A percentile compares a stretch with the other conserved stretches of the same genome.
phyloP scores from a whole-genome alignment of 2,329 filamentous ascomycete species.

The Paecilomyces variotii region DNA sequence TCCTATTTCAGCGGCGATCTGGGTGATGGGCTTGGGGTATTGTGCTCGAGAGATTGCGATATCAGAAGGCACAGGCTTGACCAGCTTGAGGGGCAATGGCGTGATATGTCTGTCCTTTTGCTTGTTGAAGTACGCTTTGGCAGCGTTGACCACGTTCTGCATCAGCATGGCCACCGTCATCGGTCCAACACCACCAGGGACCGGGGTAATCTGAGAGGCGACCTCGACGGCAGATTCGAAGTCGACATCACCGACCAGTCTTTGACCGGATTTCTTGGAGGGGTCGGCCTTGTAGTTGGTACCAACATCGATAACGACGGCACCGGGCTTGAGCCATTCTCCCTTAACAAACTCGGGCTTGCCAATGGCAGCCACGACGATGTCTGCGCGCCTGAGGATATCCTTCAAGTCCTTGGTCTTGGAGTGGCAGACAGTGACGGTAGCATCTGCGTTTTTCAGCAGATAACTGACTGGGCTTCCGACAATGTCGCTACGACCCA shows the following conservation, averaged over 20 bases:
- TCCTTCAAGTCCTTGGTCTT: conserved; percentile 66
- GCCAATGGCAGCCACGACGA: conserved; percentile 88
- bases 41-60: conserved; percentile 87
- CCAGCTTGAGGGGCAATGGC: conserved; percentile 74
- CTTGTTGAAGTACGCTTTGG: conserved; percentile 70
- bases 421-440: conserved; percentile 93
- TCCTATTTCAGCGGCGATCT: conserved; percentile 76
- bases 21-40: conserved; percentile 82
- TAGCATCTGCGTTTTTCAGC: conserved; percentile 90
- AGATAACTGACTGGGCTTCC: conserved; percentile 95
- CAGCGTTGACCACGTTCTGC: conserved; percentile 86
- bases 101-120: conserved; percentile 73
- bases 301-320: conserved; percentile 94
- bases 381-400: conserved; percentile 74
- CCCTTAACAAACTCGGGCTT: conserved; percentile 82
- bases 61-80: conserved; percentile 83
- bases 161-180: conserved; percentile 99
- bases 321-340: conserved; percentile 89
- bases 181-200: conserved; percentile 91
- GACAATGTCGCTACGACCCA: conserved; percentile 94
- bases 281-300: conserved; percentile 91
- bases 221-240: conserved; percentile 77
- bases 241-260: conserved; percentile 91
- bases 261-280: conserved; percentile 83
- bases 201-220: conserved; percentile 88